Evolutionary conservation across 345 rosid genomes (phyloP).

Genomic region (Gossypium mustelinum): DNA sequence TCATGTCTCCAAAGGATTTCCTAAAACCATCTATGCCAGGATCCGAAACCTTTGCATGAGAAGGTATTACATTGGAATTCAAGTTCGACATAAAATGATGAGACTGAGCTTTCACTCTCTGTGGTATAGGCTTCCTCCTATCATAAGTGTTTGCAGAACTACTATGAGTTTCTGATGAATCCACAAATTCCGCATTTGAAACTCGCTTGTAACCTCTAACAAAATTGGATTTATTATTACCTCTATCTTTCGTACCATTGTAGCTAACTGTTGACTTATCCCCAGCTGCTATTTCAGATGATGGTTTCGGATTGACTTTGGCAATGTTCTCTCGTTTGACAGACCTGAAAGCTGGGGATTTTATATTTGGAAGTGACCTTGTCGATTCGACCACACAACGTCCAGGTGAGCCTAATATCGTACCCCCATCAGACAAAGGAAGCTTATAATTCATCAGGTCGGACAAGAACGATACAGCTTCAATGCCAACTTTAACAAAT

Average conservation of each 20-base stretch:
- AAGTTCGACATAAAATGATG: slow-evolving; percentile 33
- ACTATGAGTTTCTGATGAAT: slow-evolving; percentile 26
- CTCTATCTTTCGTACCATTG: slow-evolving; percentile 38
- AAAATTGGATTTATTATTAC: slow-evolving; percentile 36
- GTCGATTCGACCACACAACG: slow-evolving; percentile 60
- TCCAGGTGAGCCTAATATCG: slow-evolving; percentile 27
- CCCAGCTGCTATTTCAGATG: slow-evolving; percentile 34
- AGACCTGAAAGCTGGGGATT: slow-evolving; percentile 50
- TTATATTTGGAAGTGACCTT: slow-evolving; percentile 41
- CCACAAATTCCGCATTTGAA: slow-evolving; percentile 32
- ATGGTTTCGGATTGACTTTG: slow-evolving; percentile 50
- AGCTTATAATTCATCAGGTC: slow-evolving; percentile 66
- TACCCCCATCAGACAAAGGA: slow-evolving; percentile 51
- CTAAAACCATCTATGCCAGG: slow-evolving; percentile 28
- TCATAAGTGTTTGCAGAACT: slow-evolving; percentile 27
- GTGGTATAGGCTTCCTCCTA: slow-evolving; percentile 45
- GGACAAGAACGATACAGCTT: slow-evolving; percentile 52
- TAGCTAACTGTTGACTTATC: slow-evolving; percentile 30
- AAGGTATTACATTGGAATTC: slow-evolving; percentile 27
- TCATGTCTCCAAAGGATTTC: slow-evolving; percentile 42
- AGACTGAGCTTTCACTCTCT: slow-evolving; percentile 34
- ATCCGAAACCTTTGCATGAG: slow-evolving; percentile 37
- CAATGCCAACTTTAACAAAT: slow-evolving; percentile 66
- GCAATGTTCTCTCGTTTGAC: slow-evolving; percentile 45
- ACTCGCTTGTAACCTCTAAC: slow-evolving; percentile 43